Evolutionary conservation across 2,329 filamentous ascomycete genomes (phyloP), one percentile per base, ranked within the genome.

Genomic region (Hypoxylon sp.): DNA sequence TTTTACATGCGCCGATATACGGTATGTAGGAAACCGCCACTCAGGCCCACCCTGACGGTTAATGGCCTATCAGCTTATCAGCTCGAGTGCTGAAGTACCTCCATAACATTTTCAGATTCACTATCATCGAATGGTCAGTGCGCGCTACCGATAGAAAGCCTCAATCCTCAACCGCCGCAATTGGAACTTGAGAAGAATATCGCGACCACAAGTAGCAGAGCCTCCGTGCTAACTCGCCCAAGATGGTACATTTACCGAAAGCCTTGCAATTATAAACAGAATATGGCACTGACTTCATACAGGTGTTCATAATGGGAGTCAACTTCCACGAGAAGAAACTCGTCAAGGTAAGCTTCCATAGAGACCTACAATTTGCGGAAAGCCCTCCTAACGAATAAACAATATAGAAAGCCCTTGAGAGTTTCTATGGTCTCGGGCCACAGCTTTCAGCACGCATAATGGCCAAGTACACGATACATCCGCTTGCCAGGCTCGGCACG

Each of bases 381-480:
- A 17, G 21, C 41, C 21, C 2, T 34, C 45, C 70, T 74, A 45
- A 72, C 65, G 7, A 14, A 21, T 30, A 3, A 30, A 36, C 17
- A 10, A 17, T 30, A 60, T 70, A 89, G 91, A 90, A 89, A 85
- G 89, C 88, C 51, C 91, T 99, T 72, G 87, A 93, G 80, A 87
- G 87, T 64, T 97, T 98, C 86, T 98, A 97, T 79, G 93, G 92
- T 68, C 87, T 98, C 66, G 94, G 94, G 6, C 86, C 89, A 41
- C 86, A 88, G 71, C 82, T 87, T 34, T 92, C 91, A 59, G 82
- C 86, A 55, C 89, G 90, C 46, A 90, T 99, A 74, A 91, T 98
- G 84, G 93, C 96, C 72, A 94, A 93, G 76, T 91, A 93, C 83
- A 90, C 91, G 74, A 97, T 99, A 78, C 93, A 97, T 82, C 90